Evolutionary conservation across 148 eudicot genomes (phyloP), one percentile per base, ranked within the genome.

Genomic region (Heliamphora exappendiculata): DNA sequence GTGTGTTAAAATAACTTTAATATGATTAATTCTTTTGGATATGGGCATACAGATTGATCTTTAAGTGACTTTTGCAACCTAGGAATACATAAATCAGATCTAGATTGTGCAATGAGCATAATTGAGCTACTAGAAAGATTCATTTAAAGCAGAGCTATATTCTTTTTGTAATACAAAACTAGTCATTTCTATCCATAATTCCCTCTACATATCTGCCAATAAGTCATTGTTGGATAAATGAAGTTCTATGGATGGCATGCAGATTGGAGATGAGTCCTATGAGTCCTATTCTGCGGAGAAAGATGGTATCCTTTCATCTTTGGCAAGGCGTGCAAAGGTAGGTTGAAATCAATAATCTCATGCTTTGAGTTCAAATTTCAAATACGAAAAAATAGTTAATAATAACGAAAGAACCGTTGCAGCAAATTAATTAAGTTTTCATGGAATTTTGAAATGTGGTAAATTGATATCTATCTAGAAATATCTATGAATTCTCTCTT

Each of bases 281-380:
- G 94, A 87, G 81, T 83, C 87, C 13, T 95, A 89, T 76, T 55
- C 73, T 69, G 89, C 88, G 1, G 97, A 95, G 90, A 95, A 83
- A 79, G 91, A 92, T 28, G 97, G 91, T 69, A 95, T 91, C 62
- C 91, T 92, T 74, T 89, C 96, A 75, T 92, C 98, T 67, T 74
- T 95, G 54, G 93, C 92, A 47, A 87, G 96, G 73, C 96, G 97
- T 78, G 98, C 98, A 29, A 87, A 92, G 98, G 98, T 95, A 82
- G 53, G 82, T 57, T 29, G 16, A 34, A 24, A 68, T 50, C 26
- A 41, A 59, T 5, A 20, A 69, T 31, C 53, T 47, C 44, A 75
- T 62, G 20, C 58, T 45, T 41, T 7, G 11, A 26, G 26, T 74
- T 36, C 7, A 41, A 58, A 60, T 20, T 16, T n/a, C n/a, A n/a